Evolutionary conservation across 1,139 yeast species (phyloP), one percentile per base, ranked within the genome.

Genomic region (Suhomyces wounanorum): DNA sequence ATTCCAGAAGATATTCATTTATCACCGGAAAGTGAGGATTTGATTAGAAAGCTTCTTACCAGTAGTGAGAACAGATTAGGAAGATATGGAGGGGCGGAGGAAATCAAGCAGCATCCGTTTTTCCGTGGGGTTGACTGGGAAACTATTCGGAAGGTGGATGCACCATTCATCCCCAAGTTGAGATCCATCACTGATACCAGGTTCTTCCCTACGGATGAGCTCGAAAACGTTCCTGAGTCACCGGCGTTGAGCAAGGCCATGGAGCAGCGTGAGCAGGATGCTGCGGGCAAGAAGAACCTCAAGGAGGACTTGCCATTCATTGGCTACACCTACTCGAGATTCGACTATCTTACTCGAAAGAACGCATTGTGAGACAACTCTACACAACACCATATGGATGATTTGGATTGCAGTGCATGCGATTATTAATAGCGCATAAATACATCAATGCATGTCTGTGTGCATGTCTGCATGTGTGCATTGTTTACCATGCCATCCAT

Each of bases 91-190:
- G 97, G 97, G 8, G 97, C 98, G 0, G 89, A 85, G 31, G 99
- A 95, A 64, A 87, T 94, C 65, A 95, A 94, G 69, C 79, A 74
- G 44, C 98, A 92, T 70, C 97, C 97, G 23, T 94, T 92, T 64
- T 92, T 92, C 79, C 78, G 96, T 46, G 98, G 97, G 14, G 97
- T 95, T 48, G 96, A 94, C 68, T 94, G 99, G 99, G 87, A 86
- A 53, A 84, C 92, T 28, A 94, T 94, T 54, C 78, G 99, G 53
- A 87, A 85, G 52, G 97, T 92, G 54, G 94, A 87, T 62, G 99
- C 99, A 1, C 99, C 99, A 35, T 94, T 92, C 66, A 89, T 94
- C 58, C 79, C 80, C 3, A 75, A 74, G 58, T 75, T 89, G 62
- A 82, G 87, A 59, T 87, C 96, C 9, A 88, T 94, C 56, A 94